Base-by-base conservation (phyloP, 2,329 filamentous ascomycete species). In the Didymosphaeria variabile region DNA sequence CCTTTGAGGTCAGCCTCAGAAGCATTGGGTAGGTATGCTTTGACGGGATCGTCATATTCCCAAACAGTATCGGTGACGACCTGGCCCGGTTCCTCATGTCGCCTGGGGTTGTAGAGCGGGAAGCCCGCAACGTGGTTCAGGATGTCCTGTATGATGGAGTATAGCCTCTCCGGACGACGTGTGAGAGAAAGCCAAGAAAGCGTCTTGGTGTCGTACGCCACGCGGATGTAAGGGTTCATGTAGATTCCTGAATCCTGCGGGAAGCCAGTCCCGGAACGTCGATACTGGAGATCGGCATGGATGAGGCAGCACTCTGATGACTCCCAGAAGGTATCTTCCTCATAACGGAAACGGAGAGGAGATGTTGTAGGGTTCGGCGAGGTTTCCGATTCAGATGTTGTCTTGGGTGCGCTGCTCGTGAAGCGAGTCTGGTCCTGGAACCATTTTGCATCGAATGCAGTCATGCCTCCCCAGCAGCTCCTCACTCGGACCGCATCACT, bases 381-480 rank as follows among this genome's bases (percentile, higher is more conserved):
- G 21, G 34, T 56, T 40, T 56, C 52, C 23, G 59, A 47, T 12
- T 57, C 65, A 60, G 71, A 71, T 36, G 62, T 63, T 46, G 51
- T 55, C 13, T 55, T 52, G 23, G 58, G 44, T 12, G 53, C 49
- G 51, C 45, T 40, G 23, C 50, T 50, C 23, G 55, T 47, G 17
- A 64, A 54, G 8, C 44, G 38, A 46, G 57, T 21, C 45, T 66
- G 62, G 19, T 81, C 78, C 68, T 88, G 86, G 50, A 90, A 86
- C 75, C 85, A 88, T 50, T 79, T 78, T 1, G 86, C 88, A 70
- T 89, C 84, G 76, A 89, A 89, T 2, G 87, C 87, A 2, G 87
- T 88, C 86, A 93, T 92, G 23, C 91, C 91, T 55, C 90, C 89
- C 91, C 91, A 93, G 77, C 91, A 93, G 65, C 88, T 89, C 68